Evolutionary conservation across 441 rosid genomes (phyloP).

Genomic region (Populus trichocarpa): DNA sequence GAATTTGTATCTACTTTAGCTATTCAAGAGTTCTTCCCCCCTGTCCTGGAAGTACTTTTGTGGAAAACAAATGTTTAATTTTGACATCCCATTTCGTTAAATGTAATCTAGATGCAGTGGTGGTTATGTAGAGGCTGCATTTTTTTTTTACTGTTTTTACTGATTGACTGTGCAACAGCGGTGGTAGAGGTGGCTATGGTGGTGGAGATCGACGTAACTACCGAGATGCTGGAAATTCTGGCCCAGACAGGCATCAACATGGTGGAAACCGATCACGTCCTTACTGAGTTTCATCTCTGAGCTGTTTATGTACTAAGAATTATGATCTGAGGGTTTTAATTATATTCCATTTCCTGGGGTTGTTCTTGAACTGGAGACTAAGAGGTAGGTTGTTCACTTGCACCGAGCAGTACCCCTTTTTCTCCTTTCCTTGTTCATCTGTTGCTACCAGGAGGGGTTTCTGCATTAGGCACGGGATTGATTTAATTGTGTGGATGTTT

Average conservation of each 20-base stretch:
- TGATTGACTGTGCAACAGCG: slow-evolving; percentile 35
- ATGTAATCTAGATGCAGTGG: background rate
- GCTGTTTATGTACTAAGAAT: slow-evolving; percentile 57
- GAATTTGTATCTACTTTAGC: background rate
- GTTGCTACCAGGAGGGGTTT: slow-evolving; percentile 28
- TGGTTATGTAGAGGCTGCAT: background rate
- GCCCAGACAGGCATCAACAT: slow-evolving; percentile 78
- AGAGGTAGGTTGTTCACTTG: slow-evolving; percentile 73
- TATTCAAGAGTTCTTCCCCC: background rate
- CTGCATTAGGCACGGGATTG: slow-evolving; percentile 43
- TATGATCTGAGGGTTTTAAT: slow-evolving; percentile 47
- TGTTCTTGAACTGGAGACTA: slow-evolving; percentile 66
- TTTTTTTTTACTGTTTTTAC: background rate
- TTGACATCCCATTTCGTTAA: background rate
- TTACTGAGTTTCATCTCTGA: slow-evolving; percentile 47
- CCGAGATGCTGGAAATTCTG: slow-evolving; percentile 70
- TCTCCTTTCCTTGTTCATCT: slow-evolving; percentile 33
- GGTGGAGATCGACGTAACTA: slow-evolving; percentile 81
- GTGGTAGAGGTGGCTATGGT: slow-evolving; percentile 78
- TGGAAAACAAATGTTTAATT: background rate
- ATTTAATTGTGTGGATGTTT: slow-evolving; percentile 59
- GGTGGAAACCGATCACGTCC: slow-evolving; percentile 97
- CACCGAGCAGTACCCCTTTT: slow-evolving; percentile 48
- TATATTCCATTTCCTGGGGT: slow-evolving; percentile 37
- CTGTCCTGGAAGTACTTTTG: background rate